Percentiles rank a stretch among this genome's conserved stretches.
phyloP scores from a whole-genome alignment of 805 yeast genomes.

The Wickerhamiella alocasiicola region DNA sequence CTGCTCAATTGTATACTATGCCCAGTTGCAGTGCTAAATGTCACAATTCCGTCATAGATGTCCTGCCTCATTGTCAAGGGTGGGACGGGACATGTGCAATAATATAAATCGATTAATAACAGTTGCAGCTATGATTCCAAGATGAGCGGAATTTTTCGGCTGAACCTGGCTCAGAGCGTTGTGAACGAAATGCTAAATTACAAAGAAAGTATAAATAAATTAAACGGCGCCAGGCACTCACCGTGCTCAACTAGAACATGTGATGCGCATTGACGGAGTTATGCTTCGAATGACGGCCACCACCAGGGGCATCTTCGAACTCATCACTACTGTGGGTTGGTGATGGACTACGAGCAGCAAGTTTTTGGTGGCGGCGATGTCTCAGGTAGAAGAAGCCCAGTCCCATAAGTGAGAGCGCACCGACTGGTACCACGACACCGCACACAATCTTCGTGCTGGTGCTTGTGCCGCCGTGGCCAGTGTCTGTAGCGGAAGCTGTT shows the following conservation, averaged over 20 bases:
- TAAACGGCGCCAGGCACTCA: not conserved
- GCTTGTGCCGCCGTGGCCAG: not conserved
- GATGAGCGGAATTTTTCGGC: no score
- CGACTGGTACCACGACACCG: constrained; percentile 9
- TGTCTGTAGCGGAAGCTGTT: not conserved
- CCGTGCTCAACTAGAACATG: not conserved
- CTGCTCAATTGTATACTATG: no score
- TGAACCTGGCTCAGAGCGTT: no score
- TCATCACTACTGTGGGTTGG: not conserved
- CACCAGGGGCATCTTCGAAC: not conserved
- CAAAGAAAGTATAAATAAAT: constrained; percentile 6
- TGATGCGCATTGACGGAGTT: constrained; percentile 8
- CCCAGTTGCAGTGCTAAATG: no score
- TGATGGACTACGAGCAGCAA: not conserved
- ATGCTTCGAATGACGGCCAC: constrained; percentile 4
- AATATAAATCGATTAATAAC: no score
- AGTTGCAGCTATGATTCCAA: no score
- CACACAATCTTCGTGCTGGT: constrained; percentile 8
- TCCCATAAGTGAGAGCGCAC: constrained; percentile 5
- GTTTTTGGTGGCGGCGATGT: not conserved
- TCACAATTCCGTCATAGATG: no score
- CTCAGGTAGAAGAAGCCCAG: constrained; percentile 7
- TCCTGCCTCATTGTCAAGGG: no score
- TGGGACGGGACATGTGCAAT: no score
- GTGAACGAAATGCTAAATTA: no score